Conservation (phyloP, 352 stramenopile genomes). For the Phytopythium delawarense region DNA sequence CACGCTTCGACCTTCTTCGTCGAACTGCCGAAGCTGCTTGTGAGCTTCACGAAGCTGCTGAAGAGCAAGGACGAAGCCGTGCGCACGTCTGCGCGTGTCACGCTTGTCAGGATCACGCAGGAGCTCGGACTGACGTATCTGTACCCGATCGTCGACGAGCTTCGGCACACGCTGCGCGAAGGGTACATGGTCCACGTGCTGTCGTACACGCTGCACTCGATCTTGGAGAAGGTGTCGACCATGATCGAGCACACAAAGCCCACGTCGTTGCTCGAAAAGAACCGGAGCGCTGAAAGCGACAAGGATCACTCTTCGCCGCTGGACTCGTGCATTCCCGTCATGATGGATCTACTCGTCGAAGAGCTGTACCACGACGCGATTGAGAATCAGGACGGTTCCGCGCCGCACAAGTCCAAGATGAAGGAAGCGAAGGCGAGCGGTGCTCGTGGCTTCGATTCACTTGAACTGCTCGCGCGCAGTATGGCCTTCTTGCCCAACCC, state of each 20-base stretch:
- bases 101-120: slow-evolving; percentile 93
- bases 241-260: slow-evolving; percentile 47
- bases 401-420: slow-evolving; percentile 80
- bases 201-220: slow-evolving; percentile 82
- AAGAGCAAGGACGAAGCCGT: slow-evolving; percentile 92
- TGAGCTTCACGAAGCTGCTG: slow-evolving; percentile 85
- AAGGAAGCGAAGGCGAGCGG: slow-evolving; percentile 77
- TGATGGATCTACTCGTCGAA: slow-evolving; percentile 79
- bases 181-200: slow-evolving; percentile 86
- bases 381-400: slow-evolving; percentile 50
- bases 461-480: slow-evolving; percentile 76
- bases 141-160: slow-evolving; percentile 77
- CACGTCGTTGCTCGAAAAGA: slow-evolving; percentile 12
- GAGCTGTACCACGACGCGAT: slow-evolving; percentile 76
- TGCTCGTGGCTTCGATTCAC: slow-evolving; percentile 62
- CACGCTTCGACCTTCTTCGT: slow-evolving; percentile 86
- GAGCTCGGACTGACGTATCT: slow-evolving; percentile 87
- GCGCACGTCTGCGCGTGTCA: slow-evolving; percentile 89
- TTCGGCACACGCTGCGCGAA: slow-evolving; percentile 77
- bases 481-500: slow-evolving; percentile 86
- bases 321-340: slow-evolving; percentile 70
- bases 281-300: slow-evolving; percentile 19
- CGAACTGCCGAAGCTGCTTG: slow-evolving; percentile 93
- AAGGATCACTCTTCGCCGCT: slow-evolving; percentile 53
- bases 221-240: slow-evolving; percentile 73